A percentile compares a stretch with the other conserved stretches of the same genome.
Conservation (phyloP, 1,139 yeast genomes). For the Lodderomyces oxycetoniae region DNA sequence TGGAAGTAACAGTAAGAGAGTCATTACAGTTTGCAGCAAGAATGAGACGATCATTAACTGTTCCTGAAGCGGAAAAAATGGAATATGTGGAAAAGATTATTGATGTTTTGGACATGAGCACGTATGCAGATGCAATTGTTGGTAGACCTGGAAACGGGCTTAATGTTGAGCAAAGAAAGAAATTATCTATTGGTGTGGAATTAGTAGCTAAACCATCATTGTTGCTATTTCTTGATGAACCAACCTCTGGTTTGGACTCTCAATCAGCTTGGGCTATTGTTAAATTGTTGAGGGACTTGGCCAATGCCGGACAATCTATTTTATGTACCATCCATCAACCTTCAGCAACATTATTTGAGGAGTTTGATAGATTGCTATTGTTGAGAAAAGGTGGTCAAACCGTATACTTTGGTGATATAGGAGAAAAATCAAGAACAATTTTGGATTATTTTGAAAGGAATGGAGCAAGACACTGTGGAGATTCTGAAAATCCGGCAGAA, state of each 20-base stretch:
- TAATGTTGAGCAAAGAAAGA: conserved; percentile 64
- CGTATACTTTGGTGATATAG: conserved; percentile 78
- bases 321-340: conserved; percentile 84
- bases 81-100: conserved; percentile 61
- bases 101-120: conserved; percentile 51
- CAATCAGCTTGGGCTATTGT: conserved; percentile 90
- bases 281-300: conserved; percentile 68
- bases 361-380: conserved; percentile 71
- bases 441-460: conserved; percentile 64
- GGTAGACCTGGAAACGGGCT: conserved; percentile 56
- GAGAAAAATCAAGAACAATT: conserved; percentile 55
- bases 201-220: conserved; percentile 83
- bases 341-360: conserved; percentile 69
- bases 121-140: conserved; percentile 59
- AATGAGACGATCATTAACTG: conserved; percentile 49
- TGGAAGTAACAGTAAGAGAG: conserved; percentile 57
- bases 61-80: conserved; percentile 29
- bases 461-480: conserved; percentile 58
- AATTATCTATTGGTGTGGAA: conserved; percentile 74
- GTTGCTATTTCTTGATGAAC: conserved; percentile 80
- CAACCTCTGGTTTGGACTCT: conserved; percentile 89
- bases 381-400: conserved; percentile 73
- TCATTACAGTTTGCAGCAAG: conserved; percentile 58
- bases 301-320: conserved; percentile 77
- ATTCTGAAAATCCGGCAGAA: conserved; percentile 60